Conservation (phyloP, 306 rosid species). For the Prunus padus region DNA sequence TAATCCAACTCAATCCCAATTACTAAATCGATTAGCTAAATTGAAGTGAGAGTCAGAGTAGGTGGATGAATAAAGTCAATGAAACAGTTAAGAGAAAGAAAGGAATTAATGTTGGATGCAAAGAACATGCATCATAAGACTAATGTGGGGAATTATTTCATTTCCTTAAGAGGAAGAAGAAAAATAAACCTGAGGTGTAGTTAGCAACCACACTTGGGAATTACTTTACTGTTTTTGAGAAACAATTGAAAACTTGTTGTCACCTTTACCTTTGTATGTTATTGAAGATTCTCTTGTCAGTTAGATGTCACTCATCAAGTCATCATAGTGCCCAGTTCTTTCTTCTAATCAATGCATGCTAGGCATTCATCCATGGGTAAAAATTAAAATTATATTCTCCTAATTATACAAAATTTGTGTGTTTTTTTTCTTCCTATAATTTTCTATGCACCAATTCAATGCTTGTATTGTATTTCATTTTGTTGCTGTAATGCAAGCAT, state of each 20-base stretch:
- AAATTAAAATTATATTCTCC: too few relatives aligned
- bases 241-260: slow-evolving; percentile 6
- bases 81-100: slow-evolving; percentile 10
- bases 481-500: not conserved
- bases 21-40: slow-evolving; percentile 6
- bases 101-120: slow-evolving; percentile 27
- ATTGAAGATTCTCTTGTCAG: slow-evolving; percentile 12
- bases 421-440: too few relatives aligned
- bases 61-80: slow-evolving; percentile 20
- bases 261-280: not conserved
- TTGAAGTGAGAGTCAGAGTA: slow-evolving; percentile 12
- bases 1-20: too few relatives aligned
- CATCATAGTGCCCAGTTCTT: not conserved
- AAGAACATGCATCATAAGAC: slow-evolving; percentile 26
- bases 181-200: not conserved
- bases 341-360: slow-evolving; percentile 11
- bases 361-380: not conserved
- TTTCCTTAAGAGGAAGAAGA: slow-evolving; percentile 15
- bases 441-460: too few relatives aligned
- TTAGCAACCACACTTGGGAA: not conserved
- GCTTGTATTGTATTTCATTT: not conserved
- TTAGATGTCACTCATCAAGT: slow-evolving; percentile 22
- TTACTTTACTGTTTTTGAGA: not conserved
- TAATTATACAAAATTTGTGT: too few relatives aligned
- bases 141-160: slow-evolving; percentile 23